A percentile compares a stretch with the other conserved stretches of the same genome.
Conservation (phyloP, 208 protist species). For the Leishmania guyanensis region DNA sequence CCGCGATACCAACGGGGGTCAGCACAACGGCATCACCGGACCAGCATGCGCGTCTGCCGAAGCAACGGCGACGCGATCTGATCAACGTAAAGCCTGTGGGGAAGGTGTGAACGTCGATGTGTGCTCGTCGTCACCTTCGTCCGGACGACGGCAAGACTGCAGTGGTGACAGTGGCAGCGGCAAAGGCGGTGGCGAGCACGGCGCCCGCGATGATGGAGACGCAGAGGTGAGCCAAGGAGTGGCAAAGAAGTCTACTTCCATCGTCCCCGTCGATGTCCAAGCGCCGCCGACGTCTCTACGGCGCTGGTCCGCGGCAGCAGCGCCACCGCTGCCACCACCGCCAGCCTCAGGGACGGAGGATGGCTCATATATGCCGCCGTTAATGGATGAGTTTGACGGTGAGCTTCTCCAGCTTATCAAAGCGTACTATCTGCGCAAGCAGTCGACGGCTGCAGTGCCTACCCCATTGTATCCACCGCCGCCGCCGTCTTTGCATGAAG, state of each 20-base stretch:
- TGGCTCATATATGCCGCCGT: conserved; percentile 6
- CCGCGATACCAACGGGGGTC: not conserved
- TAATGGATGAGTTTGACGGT: conserved; percentile 47
- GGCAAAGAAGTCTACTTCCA: not conserved
- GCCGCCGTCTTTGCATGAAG: not conserved
- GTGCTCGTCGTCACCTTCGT: not conserved
- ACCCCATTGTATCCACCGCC: not conserved
- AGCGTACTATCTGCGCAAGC: conserved; percentile 46
- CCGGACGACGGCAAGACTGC: not conserved
- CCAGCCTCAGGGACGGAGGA: not conserved
- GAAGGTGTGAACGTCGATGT: not conserved
- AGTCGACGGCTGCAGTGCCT: not conserved
- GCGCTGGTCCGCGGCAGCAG: not conserved
- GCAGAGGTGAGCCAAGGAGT: not conserved
- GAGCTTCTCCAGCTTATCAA: conserved; percentile 53
- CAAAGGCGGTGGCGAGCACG: not conserved
- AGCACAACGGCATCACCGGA: not conserved
- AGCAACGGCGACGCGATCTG: not conserved
- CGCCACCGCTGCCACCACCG: not conserved
- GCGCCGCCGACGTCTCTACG: not conserved
- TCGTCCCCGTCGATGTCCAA: not conserved
- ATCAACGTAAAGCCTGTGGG: not conserved
- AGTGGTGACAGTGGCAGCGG: not conserved
- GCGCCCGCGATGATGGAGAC: not conserved
- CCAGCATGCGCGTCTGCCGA: not conserved